These are phyloP conservation scores for Pseudogymnoascus sp. DNA, from an alignment of 2,329 filamentous ascomycete species.

Conservation along the genomic window DNA sequence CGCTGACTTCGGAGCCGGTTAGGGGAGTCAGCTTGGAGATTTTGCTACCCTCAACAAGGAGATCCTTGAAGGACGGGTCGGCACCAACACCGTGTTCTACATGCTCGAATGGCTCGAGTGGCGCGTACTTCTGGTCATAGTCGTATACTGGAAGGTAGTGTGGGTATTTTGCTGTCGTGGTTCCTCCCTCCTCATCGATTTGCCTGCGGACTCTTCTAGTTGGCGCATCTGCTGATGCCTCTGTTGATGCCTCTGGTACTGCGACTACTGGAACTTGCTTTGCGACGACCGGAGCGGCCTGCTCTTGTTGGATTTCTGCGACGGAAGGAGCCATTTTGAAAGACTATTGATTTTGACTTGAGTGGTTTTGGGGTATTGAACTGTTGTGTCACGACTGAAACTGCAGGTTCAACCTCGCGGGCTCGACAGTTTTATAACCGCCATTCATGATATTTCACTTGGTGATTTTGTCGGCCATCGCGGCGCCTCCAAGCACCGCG, in stretches of 20 bases:
- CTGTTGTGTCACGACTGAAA: conserved; percentile 5
- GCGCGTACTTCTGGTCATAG: conserved; percentile 52
- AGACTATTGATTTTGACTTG: neutral
- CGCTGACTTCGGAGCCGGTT: conserved; percentile 64
- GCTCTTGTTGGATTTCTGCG: conserved; percentile 6
- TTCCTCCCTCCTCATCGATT: conserved; percentile 20
- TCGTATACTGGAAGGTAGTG: conserved; percentile 70
- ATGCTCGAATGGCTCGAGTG: conserved; percentile 62
- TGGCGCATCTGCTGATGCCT: neutral
- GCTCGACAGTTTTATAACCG: neutral
- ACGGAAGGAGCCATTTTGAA: conserved; percentile 5
- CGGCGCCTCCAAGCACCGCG: neutral
- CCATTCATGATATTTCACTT: neutral
- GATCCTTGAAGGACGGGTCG: conserved; percentile 59
- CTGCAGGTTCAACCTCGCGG: neutral
- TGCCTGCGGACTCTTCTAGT: conserved; percentile 15
- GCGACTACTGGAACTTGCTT: neutral
- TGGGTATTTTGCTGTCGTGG: conserved; percentile 43
- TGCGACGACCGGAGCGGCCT: neutral
- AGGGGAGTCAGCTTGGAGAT: conserved; percentile 59
- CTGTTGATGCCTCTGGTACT: neutral
- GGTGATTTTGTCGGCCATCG: neutral
- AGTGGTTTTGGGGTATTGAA: neutral
- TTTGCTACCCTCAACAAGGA: conserved; percentile 46
- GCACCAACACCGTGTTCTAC: conserved; percentile 70